A percentile compares a stretch with the other conserved stretches of the same genome.
These are phyloP conservation scores for Mesotaenium endlicherianum DNA, from an alignment of 139 green algal genomes.

Conservation along the genomic window DNA sequence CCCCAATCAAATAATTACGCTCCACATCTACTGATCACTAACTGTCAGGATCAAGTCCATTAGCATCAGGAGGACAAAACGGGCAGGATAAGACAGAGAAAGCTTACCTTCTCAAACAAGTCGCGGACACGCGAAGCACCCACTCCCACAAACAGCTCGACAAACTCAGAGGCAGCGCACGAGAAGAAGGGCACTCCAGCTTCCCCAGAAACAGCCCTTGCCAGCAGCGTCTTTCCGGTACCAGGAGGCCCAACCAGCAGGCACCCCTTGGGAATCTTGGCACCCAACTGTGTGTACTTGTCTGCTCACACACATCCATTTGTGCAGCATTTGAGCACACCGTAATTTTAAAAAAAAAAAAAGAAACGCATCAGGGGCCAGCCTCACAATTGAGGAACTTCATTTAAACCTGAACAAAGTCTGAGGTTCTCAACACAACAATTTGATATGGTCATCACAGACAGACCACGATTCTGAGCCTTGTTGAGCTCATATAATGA, in stretches of 20 bases:
- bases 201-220: slow-evolving; percentile 91
- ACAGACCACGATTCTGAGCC: too few relatives aligned
- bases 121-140: slow-evolving; percentile 91
- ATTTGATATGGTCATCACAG: too few relatives aligned
- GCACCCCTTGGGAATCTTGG: slow-evolving; percentile 95
- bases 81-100: background rate
- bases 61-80: background rate
- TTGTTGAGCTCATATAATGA: background rate
- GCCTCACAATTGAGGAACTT: background rate
- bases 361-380: background rate
- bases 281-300: slow-evolving; percentile 91
- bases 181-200: slow-evolving; percentile 98
- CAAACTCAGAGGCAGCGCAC: slow-evolving; percentile 87
- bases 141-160: slow-evolving; percentile 98
- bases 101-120: slow-evolving; percentile 74
- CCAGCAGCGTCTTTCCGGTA: slow-evolving; percentile 86
- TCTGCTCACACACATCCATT: too few relatives aligned
- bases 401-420: background rate
- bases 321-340: too few relatives aligned
- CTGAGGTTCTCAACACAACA: background rate
- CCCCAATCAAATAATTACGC: background rate
- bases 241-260: slow-evolving; percentile 89
- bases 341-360: slow-evolving; percentile 4
- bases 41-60: background rate
- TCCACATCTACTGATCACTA: too few relatives aligned